Base-by-base conservation (phyloP, 176 grass and related monocot genomes). In the Eleusine indica region DNA sequence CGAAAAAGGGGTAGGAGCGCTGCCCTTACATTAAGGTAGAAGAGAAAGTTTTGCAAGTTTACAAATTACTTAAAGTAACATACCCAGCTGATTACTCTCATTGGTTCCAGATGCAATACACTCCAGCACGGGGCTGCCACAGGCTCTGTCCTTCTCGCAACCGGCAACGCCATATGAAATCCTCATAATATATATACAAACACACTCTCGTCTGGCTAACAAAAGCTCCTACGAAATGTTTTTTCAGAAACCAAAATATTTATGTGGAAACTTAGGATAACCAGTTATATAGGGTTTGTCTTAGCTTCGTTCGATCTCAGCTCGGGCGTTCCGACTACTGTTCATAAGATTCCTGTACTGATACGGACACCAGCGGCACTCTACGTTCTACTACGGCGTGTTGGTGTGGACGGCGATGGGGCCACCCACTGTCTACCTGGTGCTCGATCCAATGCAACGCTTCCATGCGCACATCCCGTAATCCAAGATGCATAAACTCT, bases 361-460 rank as follows among this genome's bases (percentile, higher is more conserved):
- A 61, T 61, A 61, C 58, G n/a, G 8, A 61, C 58, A 61, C 21
- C n/a, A 9, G 25, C 58, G 58, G 5, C 18, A 58, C 54, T 56
- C 16, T 56, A 56, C 17, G n/a, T 1, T 47, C 8, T 47, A 47
- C 44, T 11, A 47, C 19, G 21, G 18, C 25, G 25, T 58, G 54
- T n/a, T 41, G 66, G 10, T 46, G 13, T 18, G 9, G 54, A 72
- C 47, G 80, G 68, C 43, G 57, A 53, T 74, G 21, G 54, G 21
- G 58, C 58, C n/a, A 11, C n/a, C 58, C n/a, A 30, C 9, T 69
- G 25, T 5, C 52, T 18, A 47, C 41, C 32, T 54, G 7, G 8
- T 64, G 61, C 25, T 56, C 71, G 32, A 86, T 73, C 44, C 58
- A 5, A 71, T 41, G 68, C 15, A 25, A 25, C 32, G n/a, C n/a